phyloP scores from a whole-genome alignment of 768 basidiomycete genomes.

The Hericium erinaceus region DNA sequence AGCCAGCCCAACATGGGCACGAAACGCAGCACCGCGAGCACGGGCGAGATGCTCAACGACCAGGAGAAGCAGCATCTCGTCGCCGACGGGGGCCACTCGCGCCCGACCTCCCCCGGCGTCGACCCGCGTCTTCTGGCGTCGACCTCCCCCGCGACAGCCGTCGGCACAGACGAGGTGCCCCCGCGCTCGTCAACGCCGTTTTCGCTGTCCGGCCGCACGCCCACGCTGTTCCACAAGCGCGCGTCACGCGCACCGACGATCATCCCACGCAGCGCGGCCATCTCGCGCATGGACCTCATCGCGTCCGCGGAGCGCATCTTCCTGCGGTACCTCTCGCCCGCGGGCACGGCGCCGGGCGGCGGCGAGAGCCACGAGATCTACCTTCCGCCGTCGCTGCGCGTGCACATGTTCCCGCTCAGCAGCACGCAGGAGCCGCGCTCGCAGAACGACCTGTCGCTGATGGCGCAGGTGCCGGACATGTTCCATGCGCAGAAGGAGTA shows the following conservation, averaged over 20 bases:
- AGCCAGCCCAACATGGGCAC: slow-evolving; percentile 42
- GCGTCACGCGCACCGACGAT: slow-evolving; percentile 88
- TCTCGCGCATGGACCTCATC: slow-evolving; percentile 82
- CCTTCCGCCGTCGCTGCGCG: slow-evolving; percentile 88
- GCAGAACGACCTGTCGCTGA: slow-evolving; percentile 53
- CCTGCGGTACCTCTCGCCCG: slow-evolving; percentile 85
- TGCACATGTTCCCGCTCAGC: slow-evolving; percentile 83
- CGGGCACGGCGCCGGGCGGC: slow-evolving; percentile 63
- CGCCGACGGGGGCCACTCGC: slow-evolving; percentile 35
- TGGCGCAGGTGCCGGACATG: slow-evolving; percentile 93
- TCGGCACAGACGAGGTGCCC: slow-evolving; percentile 28
- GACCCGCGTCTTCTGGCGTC: slow-evolving; percentile 35
- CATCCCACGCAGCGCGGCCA: slow-evolving; percentile 86
- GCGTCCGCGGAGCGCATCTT: slow-evolving; percentile 94
- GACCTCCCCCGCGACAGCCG: slow-evolving; percentile 40
- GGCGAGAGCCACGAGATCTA: slow-evolving; percentile 97
- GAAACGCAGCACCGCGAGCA: slow-evolving; percentile 79
- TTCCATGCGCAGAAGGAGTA: slow-evolving; percentile 98
- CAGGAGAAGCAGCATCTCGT: slow-evolving; percentile 63
- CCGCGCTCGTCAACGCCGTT: slow-evolving; percentile 75
- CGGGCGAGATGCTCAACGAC: slow-evolving; percentile 54
- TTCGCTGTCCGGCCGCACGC: slow-evolving; percentile 64
- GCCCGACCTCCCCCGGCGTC: slow-evolving; percentile 29
- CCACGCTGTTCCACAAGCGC: slow-evolving; percentile 68
- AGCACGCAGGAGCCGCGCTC: slow-evolving; percentile 21